These are phyloP conservation scores for Leccinum subrobustum DNA, from an alignment of 1,284 basidiomycete genomes.

Conservation along the genomic window DNA sequence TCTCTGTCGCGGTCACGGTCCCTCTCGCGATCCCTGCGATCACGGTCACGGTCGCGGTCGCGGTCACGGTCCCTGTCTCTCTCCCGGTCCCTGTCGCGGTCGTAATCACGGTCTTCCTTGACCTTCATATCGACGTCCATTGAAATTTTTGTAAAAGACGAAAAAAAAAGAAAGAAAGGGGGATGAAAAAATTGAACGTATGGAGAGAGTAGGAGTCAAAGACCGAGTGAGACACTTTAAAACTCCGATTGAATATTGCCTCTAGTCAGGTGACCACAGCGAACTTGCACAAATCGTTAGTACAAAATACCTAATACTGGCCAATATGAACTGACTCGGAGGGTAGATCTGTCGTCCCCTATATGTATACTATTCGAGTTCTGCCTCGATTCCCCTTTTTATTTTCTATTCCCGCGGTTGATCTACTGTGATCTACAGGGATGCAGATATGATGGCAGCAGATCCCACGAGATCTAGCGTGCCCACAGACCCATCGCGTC, in stretches of 20 bases:
- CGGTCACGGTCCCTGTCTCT: slow-evolving; percentile 48
- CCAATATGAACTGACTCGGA: not conserved
- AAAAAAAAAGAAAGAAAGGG: not conserved
- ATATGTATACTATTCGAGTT: not conserved
- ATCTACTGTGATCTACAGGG: slow-evolving; percentile 2
- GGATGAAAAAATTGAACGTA: slow-evolving; percentile 2
- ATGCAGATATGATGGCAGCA: not conserved
- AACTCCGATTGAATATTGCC: slow-evolving; percentile 20
- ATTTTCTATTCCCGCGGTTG: not conserved
- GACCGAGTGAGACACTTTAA: slow-evolving; percentile 4
- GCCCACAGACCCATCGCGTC: not conserved
- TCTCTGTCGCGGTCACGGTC: slow-evolving; percentile 52
- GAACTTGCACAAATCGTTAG: too few relatives aligned
- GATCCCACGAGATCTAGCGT: not conserved
- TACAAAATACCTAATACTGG: not conserved
- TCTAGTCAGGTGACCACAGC: slow-evolving; percentile 17
- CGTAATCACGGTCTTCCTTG: slow-evolving; percentile 68
- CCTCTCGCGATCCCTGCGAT: slow-evolving; percentile 45
- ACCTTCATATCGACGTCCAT: slow-evolving; percentile 81
- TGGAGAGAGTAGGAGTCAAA: slow-evolving; percentile 17
- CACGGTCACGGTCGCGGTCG: slow-evolving; percentile 43
- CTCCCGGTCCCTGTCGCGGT: slow-evolving; percentile 45
- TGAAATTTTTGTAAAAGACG: not conserved
- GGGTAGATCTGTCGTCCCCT: not conserved
- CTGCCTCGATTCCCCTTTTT: not conserved